Percentiles rank a stretch among this genome's conserved stretches.
phyloP scores from a whole-genome alignment of 805 yeast species.

The Kluyveromyces dobzhanskii region DNA sequence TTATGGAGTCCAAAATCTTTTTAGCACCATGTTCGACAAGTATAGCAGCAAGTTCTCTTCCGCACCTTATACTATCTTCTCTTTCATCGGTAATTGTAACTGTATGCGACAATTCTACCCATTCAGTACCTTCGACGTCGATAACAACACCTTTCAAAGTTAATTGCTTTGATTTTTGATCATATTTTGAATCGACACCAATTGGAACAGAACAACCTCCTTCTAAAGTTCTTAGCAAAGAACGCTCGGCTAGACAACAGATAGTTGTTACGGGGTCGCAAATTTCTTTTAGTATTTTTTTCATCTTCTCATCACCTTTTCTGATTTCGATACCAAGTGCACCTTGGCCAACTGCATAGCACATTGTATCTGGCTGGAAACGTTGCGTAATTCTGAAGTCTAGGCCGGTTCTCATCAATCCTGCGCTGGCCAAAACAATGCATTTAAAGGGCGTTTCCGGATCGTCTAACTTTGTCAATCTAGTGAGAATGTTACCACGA shows the following conservation, averaged over 20 bases:
- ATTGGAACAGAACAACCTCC: conserved; percentile 99
- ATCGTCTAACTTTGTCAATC: conserved; percentile 74
- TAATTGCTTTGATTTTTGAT: conserved; percentile 39
- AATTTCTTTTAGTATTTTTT: conserved; percentile 51
- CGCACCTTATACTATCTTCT: conserved; percentile 62
- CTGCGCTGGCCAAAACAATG: conserved; percentile 87
- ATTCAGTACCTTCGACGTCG: conserved; percentile 70
- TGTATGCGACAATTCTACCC: conserved; percentile 46
- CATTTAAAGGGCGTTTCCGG: conserved; percentile 57
- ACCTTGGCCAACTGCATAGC: conserved; percentile 98
- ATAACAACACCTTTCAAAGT: conserved; percentile 66
- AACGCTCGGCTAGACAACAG: conserved; percentile 82
- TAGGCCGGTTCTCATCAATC: conserved; percentile 65
- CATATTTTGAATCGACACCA: conserved; percentile 66
- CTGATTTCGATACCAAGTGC: conserved; percentile 91
- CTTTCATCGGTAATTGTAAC: conserved; percentile 31
- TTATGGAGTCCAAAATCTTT: conserved; percentile 69
- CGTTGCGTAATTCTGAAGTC: conserved; percentile 67
- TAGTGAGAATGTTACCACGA: conserved; percentile 77
- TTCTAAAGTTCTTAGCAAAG: conserved; percentile 78
- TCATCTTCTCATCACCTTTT: conserved; percentile 51
- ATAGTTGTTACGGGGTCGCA: conserved; percentile 58
- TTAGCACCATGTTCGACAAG: conserved; percentile 76
- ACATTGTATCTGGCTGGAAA: conserved; percentile 72
- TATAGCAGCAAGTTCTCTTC: conserved; percentile 56